Evolutionary conservation across 352 stramenopile genomes (phyloP).

Genomic region (Phytophthora ohioensis): DNA sequence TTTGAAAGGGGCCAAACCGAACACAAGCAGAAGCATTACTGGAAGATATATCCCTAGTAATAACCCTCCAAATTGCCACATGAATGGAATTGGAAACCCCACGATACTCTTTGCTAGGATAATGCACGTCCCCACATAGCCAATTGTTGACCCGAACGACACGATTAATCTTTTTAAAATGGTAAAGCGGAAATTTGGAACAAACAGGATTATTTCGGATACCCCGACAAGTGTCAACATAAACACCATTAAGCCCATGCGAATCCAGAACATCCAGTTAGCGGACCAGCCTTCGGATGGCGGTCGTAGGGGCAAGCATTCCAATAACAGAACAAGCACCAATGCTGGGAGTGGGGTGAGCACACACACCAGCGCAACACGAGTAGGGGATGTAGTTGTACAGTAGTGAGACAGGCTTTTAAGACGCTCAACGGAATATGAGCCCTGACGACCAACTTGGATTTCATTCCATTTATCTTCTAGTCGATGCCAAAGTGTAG

Average conservation of each 20-base stretch:
- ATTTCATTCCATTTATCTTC: constrained; percentile 29
- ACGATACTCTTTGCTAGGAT: not conserved
- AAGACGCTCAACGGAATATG: constrained; percentile 29
- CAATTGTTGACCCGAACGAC: constrained; percentile 6
- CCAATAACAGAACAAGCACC: constrained; percentile 19
- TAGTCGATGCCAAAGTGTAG: not conserved
- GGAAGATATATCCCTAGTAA: constrained; percentile 13
- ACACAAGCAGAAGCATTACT: constrained; percentile 14
- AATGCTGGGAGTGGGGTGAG: constrained; percentile 24
- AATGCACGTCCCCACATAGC: constrained; percentile 9
- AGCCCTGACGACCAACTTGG: constrained; percentile 30
- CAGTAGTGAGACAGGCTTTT: constrained; percentile 27
- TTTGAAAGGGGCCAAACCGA: constrained; percentile 13
- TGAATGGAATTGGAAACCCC: constrained; percentile 29
- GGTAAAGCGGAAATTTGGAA: constrained; percentile 15
- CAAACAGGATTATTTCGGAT: constrained; percentile 12
- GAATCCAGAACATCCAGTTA: constrained; percentile 40
- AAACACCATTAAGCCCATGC: constrained; percentile 26
- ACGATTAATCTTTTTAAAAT: constrained; percentile 15
- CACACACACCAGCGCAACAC: constrained; percentile 16
- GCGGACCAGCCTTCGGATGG: constrained; percentile 31
- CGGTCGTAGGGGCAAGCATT: constrained; percentile 26
- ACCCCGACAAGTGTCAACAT: constrained; percentile 10
- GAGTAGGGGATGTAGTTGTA: constrained; percentile 11
- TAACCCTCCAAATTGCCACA: constrained; percentile 21